A percentile compares a stretch with the other conserved stretches of the same genome.
Conservation (phyloP, 2,329 filamentous ascomycete species). For the Dactylellina parvicollis region DNA sequence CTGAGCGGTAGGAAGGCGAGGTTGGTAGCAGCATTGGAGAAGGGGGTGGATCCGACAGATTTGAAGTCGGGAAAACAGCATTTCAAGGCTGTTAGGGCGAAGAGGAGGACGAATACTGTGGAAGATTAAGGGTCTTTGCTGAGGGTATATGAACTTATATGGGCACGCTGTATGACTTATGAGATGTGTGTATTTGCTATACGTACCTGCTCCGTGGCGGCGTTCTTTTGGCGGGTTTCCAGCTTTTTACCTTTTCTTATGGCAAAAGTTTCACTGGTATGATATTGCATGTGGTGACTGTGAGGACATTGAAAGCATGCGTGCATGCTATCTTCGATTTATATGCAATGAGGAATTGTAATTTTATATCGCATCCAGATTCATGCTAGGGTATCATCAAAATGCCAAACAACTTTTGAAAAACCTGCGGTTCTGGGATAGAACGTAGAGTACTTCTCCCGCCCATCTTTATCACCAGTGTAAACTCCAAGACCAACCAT, state of each 20-base stretch:
- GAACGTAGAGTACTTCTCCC: too few species aligned
- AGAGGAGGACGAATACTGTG: conserved; percentile 64
- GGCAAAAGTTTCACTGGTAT: background rate
- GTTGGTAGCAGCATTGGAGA: conserved; percentile 82
- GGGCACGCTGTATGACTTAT: conserved; percentile 8
- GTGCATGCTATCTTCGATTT: background rate
- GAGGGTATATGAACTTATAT: conserved; percentile 40
- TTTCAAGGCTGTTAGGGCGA: conserved; percentile 80
- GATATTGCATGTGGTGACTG: background rate
- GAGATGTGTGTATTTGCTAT: conserved; percentile 6
- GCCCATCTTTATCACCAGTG: too few species aligned
- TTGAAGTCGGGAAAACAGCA: conserved; percentile 84
- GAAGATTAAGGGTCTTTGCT: conserved; percentile 58
- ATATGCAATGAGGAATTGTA: background rate
- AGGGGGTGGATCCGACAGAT: conserved; percentile 83
- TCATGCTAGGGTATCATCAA: background rate
- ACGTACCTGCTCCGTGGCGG: conserved; percentile 3
- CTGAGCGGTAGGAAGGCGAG: conserved; percentile 84
- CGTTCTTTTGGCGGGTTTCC: conserved; percentile 18
- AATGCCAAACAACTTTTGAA: background rate
- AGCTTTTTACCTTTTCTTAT: background rate
- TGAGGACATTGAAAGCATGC: background rate
- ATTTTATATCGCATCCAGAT: background rate
- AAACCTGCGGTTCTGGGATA: too few species aligned
- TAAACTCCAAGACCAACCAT: too few species aligned